Evolutionary conservation across 139 green algal genomes (phyloP), one percentile per base, ranked within the genome.

Genomic region (Limnomonas spitsbergensis): DNA sequence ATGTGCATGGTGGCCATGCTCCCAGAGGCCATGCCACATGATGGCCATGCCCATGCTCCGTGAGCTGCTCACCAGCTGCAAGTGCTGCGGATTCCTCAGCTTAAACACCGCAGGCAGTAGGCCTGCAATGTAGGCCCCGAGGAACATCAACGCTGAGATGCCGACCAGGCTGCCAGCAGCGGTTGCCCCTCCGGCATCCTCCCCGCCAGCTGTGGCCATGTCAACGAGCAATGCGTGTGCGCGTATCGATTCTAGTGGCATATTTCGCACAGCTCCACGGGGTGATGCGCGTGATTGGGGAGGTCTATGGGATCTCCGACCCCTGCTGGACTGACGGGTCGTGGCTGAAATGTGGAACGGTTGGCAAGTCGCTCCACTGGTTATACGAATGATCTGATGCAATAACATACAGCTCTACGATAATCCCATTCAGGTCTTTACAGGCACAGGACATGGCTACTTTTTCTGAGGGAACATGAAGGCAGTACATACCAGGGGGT

Each of bases 111-210:
- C 9, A 6, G 68, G 68, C 68, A 74, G 36, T 20, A 74, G 34
- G 4, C 35, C 68, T 29, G 68, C 68, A 47, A 27, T 32, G 26
- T 74, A 74, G 35, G 68, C 9, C 34, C 68, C 68, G 4, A 47
- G 4, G 29, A 74, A 74, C 68, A 74, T 74, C 9, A 74, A 20
- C n/a, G 56, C 56, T 9, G 56, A 70, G 7, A 70, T 4, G n/a
- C 56, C 56, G 4, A 32, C n/a, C 27, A 70, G n/a, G 20, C 47
- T 61, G 14, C 47, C 47, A 29, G 20, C 14, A 35, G n/a, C 56
- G 29, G n/a, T 70, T 70, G 56, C 4, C 29, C 27, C 56, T 32
- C 29, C n/a, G n/a, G n/a, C n/a, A n/a, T n/a, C n/a, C n/a, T n/a
- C n/a, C n/a, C n/a, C n/a, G n/a, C n/a, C n/a, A n/a, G n/a, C n/a